A percentile compares a stretch with the other conserved stretches of the same genome.
Conservation (phyloP, 305 asterid species). For the Plantago coronopus region DNA sequence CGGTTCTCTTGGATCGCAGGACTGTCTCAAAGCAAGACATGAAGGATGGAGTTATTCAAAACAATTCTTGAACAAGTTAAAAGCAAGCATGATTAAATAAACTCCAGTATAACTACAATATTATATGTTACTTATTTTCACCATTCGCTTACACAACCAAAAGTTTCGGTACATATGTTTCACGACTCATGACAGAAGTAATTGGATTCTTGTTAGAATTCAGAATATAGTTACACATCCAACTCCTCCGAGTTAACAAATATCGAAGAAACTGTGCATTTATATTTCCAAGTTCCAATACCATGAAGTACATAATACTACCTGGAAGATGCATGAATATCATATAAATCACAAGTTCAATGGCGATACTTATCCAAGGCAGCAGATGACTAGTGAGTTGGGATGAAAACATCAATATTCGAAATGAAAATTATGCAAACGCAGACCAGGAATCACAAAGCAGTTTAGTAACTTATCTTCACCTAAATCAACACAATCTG, state of each 20-base stretch:
- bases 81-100: neutral
- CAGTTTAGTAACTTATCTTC: neutral
- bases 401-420: neutral
- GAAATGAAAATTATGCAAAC: neutral
- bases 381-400: no score
- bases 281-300: no score
- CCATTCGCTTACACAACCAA: neutral
- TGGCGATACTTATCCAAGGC: no score
- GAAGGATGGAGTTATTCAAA: conserved; percentile 7
- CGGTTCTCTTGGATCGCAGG: conserved; percentile 90
- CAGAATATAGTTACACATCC: neutral
- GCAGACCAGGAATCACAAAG: neutral
- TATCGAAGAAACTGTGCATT: neutral
- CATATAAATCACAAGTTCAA: no score
- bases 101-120: neutral
- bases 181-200: neutral
- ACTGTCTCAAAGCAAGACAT: conserved; percentile 43
- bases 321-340: no score
- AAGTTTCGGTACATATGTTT: neutral
- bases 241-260: neutral
- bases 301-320: no score
- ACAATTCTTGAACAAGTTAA: neutral
- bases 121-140: neutral
- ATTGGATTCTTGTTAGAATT: neutral
- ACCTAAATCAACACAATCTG: neutral